phyloP scores from a whole-genome alignment of 495 filamentous ascomycete species.

The Penicillium bovifimosum region DNA sequence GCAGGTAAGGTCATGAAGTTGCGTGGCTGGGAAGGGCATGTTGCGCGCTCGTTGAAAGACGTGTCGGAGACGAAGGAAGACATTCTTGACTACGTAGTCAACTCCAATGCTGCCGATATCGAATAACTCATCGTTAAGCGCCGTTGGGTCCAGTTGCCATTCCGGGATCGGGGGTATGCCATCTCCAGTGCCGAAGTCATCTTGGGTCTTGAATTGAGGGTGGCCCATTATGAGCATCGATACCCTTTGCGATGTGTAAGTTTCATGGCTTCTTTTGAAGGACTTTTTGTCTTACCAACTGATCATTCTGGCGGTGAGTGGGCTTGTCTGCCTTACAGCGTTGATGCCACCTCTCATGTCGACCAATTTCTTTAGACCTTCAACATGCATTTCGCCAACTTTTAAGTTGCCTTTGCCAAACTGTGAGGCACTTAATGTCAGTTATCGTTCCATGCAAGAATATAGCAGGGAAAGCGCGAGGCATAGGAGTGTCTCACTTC shows the following conservation, averaged over 20 bases:
- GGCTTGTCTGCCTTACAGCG: slow-evolving; percentile 40
- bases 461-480: background rate
- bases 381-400: slow-evolving; percentile 42
- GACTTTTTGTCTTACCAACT: slow-evolving; percentile 35
- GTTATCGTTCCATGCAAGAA: background rate
- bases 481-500: slow-evolving; percentile 31
- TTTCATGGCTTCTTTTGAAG: background rate
- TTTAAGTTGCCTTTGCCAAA: slow-evolving; percentile 45
- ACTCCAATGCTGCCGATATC: slow-evolving; percentile 20
- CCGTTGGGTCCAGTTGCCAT: slow-evolving; percentile 33
- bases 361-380: slow-evolving; percentile 44
- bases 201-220: slow-evolving; percentile 46
- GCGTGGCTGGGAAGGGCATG: slow-evolving; percentile 27
- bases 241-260: slow-evolving; percentile 33
- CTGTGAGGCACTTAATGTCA: slow-evolving; percentile 16
- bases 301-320: slow-evolving; percentile 48
- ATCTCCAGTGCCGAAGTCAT: slow-evolving; percentile 42
- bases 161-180: slow-evolving; percentile 40
- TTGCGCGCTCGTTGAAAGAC: slow-evolving; percentile 28
- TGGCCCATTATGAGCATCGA: slow-evolving; percentile 44
- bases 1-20: slow-evolving; percentile 46
- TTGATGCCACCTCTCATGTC: slow-evolving; percentile 44
- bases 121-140: slow-evolving; percentile 1
- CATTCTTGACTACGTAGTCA: slow-evolving; percentile 29
- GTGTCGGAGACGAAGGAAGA: slow-evolving; percentile 37